A percentile compares a stretch with the other conserved stretches of the same genome.
phyloP scores from a whole-genome alignment of 495 filamentous ascomycete species.

The Tuber aestivum region DNA sequence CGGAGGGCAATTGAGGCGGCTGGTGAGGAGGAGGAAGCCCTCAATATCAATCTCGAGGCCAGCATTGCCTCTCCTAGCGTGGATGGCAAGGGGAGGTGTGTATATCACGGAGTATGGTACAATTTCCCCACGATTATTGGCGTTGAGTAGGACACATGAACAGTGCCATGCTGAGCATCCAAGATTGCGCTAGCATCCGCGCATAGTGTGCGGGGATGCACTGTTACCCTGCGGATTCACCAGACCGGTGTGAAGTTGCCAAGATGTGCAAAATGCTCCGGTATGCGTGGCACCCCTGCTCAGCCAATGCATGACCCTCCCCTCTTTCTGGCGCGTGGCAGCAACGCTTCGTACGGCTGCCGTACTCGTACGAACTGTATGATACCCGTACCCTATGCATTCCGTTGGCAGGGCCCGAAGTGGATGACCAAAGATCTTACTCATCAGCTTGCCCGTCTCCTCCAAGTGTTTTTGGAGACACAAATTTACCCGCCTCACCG shows the following conservation, averaged over 20 bases:
- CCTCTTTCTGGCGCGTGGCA: too few species aligned
- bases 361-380: too few species aligned
- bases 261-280: background rate
- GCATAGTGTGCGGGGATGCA: background rate
- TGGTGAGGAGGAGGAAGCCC: conserved; percentile 5
- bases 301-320: background rate
- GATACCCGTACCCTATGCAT: background rate
- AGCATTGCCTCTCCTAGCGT: conserved; percentile 13
- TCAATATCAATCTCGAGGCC: conserved; percentile 20
- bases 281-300: background rate
- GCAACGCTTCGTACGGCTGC: too few species aligned
- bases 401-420: background rate
- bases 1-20: conserved; percentile 12
- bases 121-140: background rate
- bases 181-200: background rate
- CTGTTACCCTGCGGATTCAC: background rate
- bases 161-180: background rate
- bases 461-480: background rate
- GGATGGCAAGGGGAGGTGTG: background rate
- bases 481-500: background rate
- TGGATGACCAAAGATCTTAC: background rate
- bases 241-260: background rate
- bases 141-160: background rate
- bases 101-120: background rate
- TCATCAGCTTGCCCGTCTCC: background rate